Percentiles rank a stretch among this genome's conserved stretches.
phyloP scores from a whole-genome alignment of 305 asterid genomes.

The Fraxinus sp. region DNA sequence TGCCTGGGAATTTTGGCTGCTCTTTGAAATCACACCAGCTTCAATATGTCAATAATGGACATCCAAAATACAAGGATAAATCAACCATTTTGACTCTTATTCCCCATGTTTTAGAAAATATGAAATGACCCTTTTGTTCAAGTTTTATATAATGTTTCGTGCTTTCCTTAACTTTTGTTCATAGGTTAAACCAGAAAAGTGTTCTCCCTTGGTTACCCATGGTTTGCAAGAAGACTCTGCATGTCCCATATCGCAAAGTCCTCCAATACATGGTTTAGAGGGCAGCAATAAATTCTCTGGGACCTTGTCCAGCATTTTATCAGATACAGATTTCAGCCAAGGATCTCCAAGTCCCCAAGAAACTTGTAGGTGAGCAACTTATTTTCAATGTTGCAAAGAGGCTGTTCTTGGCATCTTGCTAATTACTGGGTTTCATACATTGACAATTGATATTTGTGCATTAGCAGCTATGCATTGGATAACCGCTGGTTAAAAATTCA shows the following conservation, averaged over 20 bases:
- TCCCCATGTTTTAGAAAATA: not conserved
- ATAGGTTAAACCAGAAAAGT: conserved; percentile 1
- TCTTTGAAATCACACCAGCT: not conserved
- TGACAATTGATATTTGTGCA: conserved; percentile 14
- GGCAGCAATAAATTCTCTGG: conserved; percentile 27
- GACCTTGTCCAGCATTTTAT: conserved; percentile 29
- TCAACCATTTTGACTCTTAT: not conserved
- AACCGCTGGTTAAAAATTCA: conserved; percentile 57
- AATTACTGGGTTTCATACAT: conserved; percentile 3
- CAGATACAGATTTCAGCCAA: conserved; percentile 36
- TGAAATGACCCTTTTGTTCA: not conserved
- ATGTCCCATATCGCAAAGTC: conserved; percentile 32
- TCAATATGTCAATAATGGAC: not conserved
- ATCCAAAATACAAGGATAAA: not conserved
- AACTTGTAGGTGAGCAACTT: conserved; percentile 33
- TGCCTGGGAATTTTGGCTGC: not conserved
- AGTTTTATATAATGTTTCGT: not conserved
- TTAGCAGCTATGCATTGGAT: conserved; percentile 34
- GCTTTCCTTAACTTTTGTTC: not conserved
- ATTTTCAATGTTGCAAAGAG: conserved; percentile 6
- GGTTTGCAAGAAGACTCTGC: conserved; percentile 24
- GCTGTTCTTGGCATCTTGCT: not conserved
- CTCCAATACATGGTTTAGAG: conserved; percentile 20
- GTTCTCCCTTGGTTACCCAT: conserved; percentile 17
- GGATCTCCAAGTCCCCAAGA: conserved; percentile 38